Base-by-base conservation (phyloP, 805 yeast species). In the Tetrapisispora phaffii region DNA sequence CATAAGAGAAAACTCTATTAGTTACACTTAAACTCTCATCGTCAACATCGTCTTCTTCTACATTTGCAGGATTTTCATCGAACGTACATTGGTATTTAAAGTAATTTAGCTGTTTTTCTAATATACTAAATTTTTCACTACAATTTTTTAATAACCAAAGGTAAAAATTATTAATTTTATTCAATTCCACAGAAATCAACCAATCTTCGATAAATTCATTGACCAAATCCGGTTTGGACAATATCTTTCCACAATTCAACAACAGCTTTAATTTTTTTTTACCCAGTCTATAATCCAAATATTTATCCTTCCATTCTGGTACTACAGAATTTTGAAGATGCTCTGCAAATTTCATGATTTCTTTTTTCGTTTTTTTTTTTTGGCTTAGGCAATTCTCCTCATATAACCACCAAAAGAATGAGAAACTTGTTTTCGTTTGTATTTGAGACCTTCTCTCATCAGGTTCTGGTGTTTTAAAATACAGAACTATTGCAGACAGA, bases 221-320 rank as follows among this genome's bases (percentile, higher is more conserved):
- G 12, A 56, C 32, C 28, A 43, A 24, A 8, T 43, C 41, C 2
- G 19, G 4, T 19, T 26, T 38, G 3, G 36, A 21, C 4, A 34
- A 20, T 23, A 10, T 26, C 7, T 39, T n/a, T 8, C 38, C 45
- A 26, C 28, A 15, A 26, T 41, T 34, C 13, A 41, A 35, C n/a
- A 44, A 16, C 26, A 39, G 34, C 35, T 52, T 41, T 5, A 71
- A 56, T 49, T 58, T 63, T 53, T 66, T 67, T 54, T 68, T 70
- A 28, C 76, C 71, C 37, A 63, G 59, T 53, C 79, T 79, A 59
- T 82, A 82, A 56, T 85, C 83, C 29, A 89, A 71, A 58, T 89
- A 89, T 56, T 80, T 80, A 44, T 78, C 81, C 56, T 77, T 79
- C 97, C 97, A 89, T 56, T 84, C 95, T 4, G 96, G 95, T 45